These are phyloP conservation scores for Discostella stelligeroides DNA, from an alignment of 108 stramenopile genomes.

Conservation along the genomic window DNA sequence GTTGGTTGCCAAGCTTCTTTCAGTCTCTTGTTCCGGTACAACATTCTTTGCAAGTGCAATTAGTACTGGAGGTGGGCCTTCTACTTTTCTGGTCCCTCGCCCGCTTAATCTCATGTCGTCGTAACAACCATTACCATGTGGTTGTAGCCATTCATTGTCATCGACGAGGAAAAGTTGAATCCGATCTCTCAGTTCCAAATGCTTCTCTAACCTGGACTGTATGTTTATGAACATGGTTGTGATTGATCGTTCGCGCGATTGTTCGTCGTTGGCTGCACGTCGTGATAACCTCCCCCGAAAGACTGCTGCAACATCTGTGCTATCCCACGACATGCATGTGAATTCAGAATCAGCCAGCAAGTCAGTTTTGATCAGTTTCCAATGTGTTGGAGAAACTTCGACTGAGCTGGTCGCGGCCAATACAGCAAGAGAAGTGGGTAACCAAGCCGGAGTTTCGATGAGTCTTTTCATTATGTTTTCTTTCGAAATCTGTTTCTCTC, in stretches of 20 bases:
- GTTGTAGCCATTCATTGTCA: conserved; percentile 62
- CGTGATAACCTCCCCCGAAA: conserved; percentile 59
- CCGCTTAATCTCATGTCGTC: background rate
- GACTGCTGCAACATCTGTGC: conserved; percentile 62
- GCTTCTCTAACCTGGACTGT: conserved; percentile 42
- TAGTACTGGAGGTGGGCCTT: conserved; percentile 58
- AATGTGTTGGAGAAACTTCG: conserved; percentile 45
- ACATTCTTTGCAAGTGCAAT: conserved; percentile 61
- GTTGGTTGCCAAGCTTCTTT: conserved; percentile 35
- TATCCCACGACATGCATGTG: conserved; percentile 61
- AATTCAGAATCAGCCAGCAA: conserved; percentile 60
- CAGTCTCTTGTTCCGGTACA: conserved; percentile 54
- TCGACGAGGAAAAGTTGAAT: conserved; percentile 70
- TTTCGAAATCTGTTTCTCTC: conserved; percentile 14
- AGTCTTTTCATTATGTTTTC: conserved; percentile 41
- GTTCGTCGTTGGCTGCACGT: background rate
- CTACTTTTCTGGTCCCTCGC: conserved; percentile 8
- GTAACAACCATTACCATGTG: conserved; percentile 1
- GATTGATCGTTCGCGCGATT: conserved; percentile 6
- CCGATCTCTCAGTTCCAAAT: conserved; percentile 42
- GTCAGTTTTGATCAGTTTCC: conserved; percentile 56
- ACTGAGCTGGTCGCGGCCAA: conserved; percentile 48
- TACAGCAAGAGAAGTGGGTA: conserved; percentile 60
- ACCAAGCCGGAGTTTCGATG: conserved; percentile 66
- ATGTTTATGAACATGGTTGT: conserved; percentile 53